These are phyloP conservation scores for Musa balbisiana DNA, from an alignment of 202 grass and related monocot species.

Conservation along the genomic window DNA sequence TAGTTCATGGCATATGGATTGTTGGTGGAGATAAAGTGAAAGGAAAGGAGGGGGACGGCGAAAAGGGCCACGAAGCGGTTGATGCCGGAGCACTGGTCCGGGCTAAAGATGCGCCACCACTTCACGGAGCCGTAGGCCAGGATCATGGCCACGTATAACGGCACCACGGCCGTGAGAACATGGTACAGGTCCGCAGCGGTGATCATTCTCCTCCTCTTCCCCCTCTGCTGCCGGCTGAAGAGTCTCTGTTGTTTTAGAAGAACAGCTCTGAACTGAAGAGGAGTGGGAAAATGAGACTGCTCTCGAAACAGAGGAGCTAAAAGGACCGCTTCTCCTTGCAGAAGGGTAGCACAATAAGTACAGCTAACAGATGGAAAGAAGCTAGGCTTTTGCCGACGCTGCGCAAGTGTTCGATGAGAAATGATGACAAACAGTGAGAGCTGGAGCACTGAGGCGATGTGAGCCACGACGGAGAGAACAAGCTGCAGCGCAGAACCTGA, in stretches of 20 bases:
- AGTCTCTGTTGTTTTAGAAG: no score
- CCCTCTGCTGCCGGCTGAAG: neutral
- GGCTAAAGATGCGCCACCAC: constrained; percentile 81
- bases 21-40: constrained; percentile 96
- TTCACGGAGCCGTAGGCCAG: constrained; percentile 84
- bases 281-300: neutral
- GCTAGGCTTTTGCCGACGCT: neutral
- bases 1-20: constrained; percentile 82
- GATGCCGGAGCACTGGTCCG: constrained; percentile 89
- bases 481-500: neutral
- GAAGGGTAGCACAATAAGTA: neutral
- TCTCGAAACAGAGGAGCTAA: neutral
- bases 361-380: neutral
- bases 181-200: constrained; percentile 70
- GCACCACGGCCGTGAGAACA: constrained; percentile 79
- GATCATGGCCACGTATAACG: constrained; percentile 85
- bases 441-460: neutral
- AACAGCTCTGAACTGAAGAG: no score
- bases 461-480: neutral
- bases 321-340: no score
- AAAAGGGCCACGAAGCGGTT: constrained; percentile 98
- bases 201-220: constrained; percentile 39
- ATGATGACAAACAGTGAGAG: neutral
- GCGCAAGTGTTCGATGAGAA: neutral
- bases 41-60: constrained; percentile 87